phyloP scores from a whole-genome alignment of 2,329 filamentous ascomycete genomes.

The Coniella vitis region DNA sequence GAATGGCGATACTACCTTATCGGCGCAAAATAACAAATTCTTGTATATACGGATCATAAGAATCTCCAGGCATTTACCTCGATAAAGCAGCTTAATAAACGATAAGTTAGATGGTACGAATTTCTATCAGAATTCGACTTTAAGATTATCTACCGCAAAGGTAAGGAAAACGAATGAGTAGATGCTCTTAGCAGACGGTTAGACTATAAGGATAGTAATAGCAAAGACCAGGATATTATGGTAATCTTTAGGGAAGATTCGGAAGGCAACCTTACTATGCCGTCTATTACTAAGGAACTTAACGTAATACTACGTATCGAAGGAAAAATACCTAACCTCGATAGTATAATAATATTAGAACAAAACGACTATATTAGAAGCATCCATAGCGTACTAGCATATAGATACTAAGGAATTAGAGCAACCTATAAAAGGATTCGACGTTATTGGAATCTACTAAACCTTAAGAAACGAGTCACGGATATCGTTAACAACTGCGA shows the following conservation, averaged over 20 bases:
- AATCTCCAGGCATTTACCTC: constrained; percentile 25
- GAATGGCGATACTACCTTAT: constrained; percentile 22
- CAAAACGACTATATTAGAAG: not conserved
- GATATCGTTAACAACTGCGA: not conserved
- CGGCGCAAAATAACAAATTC: constrained; percentile 10
- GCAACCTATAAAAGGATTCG: not conserved
- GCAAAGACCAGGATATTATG: not conserved
- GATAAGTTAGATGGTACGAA: constrained; percentile 22
- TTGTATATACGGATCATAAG: constrained; percentile 20
- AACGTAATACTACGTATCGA: not conserved
- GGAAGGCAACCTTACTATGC: not conserved
- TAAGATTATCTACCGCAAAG: constrained; percentile 20
- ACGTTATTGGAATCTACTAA: not conserved
- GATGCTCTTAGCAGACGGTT: constrained; percentile 16
- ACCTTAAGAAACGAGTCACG: not conserved
- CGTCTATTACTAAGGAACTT: not conserved
- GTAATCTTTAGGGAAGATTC: not conserved
- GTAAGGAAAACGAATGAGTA: constrained; percentile 14
- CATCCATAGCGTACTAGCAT: not conserved
- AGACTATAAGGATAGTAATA: too few relatives aligned
- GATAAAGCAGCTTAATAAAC: constrained; percentile 20
- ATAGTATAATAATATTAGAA: not conserved
- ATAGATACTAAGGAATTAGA: not conserved
- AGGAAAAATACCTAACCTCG: not conserved
- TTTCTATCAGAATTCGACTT: constrained; percentile 21